Conservation (phyloP, 805 yeast species). For the Nakazawaea pomicola region DNA sequence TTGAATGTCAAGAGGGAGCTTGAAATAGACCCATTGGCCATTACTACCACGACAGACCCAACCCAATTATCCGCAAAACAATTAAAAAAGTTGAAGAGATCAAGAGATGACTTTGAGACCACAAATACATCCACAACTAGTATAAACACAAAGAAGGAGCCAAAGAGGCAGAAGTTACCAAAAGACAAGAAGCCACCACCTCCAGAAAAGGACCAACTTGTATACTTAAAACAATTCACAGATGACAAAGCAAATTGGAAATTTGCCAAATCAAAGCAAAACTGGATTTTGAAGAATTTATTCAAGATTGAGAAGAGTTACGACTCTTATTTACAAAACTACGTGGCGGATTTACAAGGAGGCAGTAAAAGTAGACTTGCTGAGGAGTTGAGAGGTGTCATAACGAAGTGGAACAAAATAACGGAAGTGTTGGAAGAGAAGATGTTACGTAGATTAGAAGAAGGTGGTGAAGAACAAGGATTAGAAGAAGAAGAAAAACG, state of each 20-base stretch:
- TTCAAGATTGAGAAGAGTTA: slow-evolving; percentile 40
- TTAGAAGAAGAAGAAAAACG: slow-evolving; percentile 11
- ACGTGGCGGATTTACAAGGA: slow-evolving; percentile 63
- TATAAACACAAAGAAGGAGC: slow-evolving; percentile 56
- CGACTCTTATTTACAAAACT: slow-evolving; percentile 42
- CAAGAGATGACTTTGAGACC: slow-evolving; percentile 15
- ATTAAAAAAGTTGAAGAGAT: slow-evolving; percentile 34
- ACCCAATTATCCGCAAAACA: slow-evolving; percentile 36
- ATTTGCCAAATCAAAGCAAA: slow-evolving; percentile 82
- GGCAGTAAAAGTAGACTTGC: slow-evolving; percentile 58
- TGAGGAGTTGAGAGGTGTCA: slow-evolving; percentile 39
- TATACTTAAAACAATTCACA: slow-evolving; percentile 53
- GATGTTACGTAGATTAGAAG: slow-evolving; percentile 31
- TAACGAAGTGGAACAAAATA: slow-evolving; percentile 52
- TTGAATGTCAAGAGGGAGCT: slow-evolving; percentile 49
- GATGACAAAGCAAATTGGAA: slow-evolving; percentile 66
- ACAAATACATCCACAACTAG: no score
- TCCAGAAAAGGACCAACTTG: slow-evolving; percentile 73
- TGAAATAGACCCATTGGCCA: slow-evolving; percentile 39
- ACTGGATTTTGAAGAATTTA: slow-evolving; percentile 72
- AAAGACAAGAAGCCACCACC: slow-evolving; percentile 64
- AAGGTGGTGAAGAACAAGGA: slow-evolving; percentile 16
- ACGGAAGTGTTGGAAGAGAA: slow-evolving; percentile 37
- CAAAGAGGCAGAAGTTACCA: slow-evolving; percentile 67
- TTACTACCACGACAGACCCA: slow-evolving; percentile 40